Evolutionary conservation across 345 rosid species (phyloP).

Genomic region (Eucalyptus cladocalyx): DNA sequence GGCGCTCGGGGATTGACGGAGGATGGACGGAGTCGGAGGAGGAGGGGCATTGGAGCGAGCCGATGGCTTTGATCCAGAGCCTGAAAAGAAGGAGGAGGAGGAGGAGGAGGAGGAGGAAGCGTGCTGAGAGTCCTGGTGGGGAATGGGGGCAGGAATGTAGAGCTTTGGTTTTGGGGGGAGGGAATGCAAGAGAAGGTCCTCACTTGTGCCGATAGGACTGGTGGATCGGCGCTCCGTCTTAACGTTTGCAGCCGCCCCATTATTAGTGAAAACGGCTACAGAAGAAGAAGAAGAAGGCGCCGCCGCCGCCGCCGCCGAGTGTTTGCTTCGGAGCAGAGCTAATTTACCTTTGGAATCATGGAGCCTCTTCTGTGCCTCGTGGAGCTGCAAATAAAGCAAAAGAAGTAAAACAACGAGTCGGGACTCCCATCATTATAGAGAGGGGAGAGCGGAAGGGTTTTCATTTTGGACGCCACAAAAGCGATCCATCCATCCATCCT

Average conservation of each 20-base stretch:
- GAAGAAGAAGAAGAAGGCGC: background rate
- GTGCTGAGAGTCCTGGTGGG: conserved; percentile 18
- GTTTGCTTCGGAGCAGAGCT: conserved; percentile 37
- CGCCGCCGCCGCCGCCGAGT: background rate
- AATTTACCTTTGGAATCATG: conserved; percentile 41
- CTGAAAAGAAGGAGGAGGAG: background rate
- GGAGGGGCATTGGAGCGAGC: conserved; percentile 4
- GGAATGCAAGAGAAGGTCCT: background rate
- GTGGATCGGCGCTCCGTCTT: conserved; percentile 17
- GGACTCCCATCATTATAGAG: too few species aligned
- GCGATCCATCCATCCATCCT: background rate
- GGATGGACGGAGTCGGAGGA: background rate
- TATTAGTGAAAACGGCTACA: conserved; percentile 1
- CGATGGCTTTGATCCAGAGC: conserved; percentile 9
- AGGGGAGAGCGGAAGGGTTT: too few species aligned
- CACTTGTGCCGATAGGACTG: conserved; percentile 9
- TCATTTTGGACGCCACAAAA: too few species aligned
- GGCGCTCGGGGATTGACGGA: conserved; percentile 1
- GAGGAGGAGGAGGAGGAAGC: background rate
- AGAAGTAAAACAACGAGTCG: background rate
- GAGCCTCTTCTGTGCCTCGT: conserved; percentile 49
- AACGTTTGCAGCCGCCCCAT: conserved; percentile 6
- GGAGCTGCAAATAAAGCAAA: conserved; percentile 30
- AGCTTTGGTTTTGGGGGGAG: conserved; percentile 26
- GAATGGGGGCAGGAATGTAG: conserved; percentile 23